Percentiles rank a stretch among this genome's conserved stretches.
These are phyloP conservation scores for Pleurotus citrinopileatus DNA, from an alignment of 768 basidiomycete genomes.

Conservation along the genomic window DNA sequence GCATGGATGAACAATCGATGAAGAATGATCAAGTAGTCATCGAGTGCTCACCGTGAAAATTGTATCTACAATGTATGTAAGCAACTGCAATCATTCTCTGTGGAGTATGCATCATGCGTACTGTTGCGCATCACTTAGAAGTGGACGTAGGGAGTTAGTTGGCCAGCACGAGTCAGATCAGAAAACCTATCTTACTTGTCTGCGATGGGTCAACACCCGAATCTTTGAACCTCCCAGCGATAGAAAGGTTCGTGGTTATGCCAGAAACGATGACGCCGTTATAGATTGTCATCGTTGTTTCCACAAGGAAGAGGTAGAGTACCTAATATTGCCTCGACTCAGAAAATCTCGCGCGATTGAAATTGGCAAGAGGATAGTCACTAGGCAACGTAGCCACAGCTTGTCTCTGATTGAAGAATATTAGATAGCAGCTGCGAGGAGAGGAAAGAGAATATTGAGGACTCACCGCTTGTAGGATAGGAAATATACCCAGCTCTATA, in stretches of 20 bases:
- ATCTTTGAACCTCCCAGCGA: background rate
- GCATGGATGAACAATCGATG: background rate
- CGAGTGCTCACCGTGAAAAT: background rate
- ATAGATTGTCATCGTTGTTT: constrained; percentile 10
- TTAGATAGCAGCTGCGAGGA: background rate
- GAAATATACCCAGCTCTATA: constrained; percentile 7
- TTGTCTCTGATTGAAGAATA: background rate
- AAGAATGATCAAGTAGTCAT: background rate
- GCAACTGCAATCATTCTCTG: background rate
- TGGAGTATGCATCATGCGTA: background rate
- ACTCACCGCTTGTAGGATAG: constrained; percentile 6
- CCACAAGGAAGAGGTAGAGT: constrained; percentile 11
- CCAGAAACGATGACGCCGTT: constrained; percentile 7
- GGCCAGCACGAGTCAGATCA: background rate
- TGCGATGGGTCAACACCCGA: background rate
- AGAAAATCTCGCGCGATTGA: background rate
- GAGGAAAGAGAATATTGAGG: background rate
- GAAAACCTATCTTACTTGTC: background rate
- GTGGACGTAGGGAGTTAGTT: background rate
- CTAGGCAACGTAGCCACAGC: constrained; percentile 4
- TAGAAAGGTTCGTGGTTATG: background rate
- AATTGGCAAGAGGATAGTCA: background rate
- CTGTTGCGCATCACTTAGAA: background rate
- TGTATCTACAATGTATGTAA: background rate
- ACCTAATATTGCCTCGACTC: background rate